These are phyloP conservation scores for Dothistroma pini DNA, from an alignment of 2,329 filamentous ascomycete genomes.

Conservation along the genomic window DNA sequence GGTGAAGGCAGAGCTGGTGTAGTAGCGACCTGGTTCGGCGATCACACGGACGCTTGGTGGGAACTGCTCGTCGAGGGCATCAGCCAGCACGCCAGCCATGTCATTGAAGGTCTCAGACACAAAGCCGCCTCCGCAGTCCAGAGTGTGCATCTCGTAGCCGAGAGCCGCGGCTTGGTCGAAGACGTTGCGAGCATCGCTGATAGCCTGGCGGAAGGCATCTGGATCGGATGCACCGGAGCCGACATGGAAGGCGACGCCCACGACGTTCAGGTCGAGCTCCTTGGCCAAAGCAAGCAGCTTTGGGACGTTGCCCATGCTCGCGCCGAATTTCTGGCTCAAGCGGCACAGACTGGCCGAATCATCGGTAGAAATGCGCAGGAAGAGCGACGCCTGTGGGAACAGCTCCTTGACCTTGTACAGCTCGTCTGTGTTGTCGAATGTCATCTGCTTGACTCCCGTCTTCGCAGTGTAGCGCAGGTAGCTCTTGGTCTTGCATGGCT, in stretches of 20 bases:
- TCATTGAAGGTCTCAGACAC: constrained; percentile 84
- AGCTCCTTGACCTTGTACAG: constrained; percentile 95
- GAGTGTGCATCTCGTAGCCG: constrained; percentile 77
- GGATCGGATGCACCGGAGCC: constrained; percentile 95
- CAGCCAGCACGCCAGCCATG: constrained; percentile 77
- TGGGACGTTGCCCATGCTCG: constrained; percentile 75
- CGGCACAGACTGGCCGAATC: constrained; percentile 93
- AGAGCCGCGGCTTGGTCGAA: constrained; percentile 78
- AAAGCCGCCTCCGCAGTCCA: constrained; percentile 95
- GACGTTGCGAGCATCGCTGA: constrained; percentile 80
- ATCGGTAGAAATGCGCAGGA: constrained; percentile 91
- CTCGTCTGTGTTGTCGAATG: constrained; percentile 97
- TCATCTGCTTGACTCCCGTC: constrained; percentile 93
- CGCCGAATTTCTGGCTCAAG: constrained; percentile 95
- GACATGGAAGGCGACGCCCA: constrained; percentile 96
- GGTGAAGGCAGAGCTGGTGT: constrained; percentile 88
- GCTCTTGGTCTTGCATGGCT: constrained; percentile 99
- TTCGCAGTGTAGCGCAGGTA: constrained; percentile 88
- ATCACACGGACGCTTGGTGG: constrained; percentile 81
- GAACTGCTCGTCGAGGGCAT: constrained; percentile 83
- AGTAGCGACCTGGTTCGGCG: constrained; percentile 94
- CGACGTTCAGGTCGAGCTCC: constrained; percentile 80
- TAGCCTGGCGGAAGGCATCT: constrained; percentile 84
- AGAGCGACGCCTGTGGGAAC: constrained; percentile 84
- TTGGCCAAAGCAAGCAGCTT: constrained; percentile 75